Percentiles rank a stretch among this genome's conserved stretches.
phyloP scores from a whole-genome alignment of 164 flowering plant genomes.

The Cinnamomum chago region DNA sequence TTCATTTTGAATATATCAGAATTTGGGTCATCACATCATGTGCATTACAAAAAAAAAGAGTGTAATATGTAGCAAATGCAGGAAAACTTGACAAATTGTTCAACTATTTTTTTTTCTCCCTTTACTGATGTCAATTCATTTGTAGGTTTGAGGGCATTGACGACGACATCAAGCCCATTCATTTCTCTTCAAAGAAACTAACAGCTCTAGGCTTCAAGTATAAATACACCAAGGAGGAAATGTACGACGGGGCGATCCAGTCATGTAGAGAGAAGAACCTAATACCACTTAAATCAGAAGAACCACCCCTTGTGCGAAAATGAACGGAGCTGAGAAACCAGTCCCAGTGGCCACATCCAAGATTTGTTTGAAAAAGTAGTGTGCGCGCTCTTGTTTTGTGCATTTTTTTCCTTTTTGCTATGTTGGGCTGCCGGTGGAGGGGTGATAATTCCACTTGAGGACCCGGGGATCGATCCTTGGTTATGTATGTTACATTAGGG shows the following conservation, averaged over 20 bases:
- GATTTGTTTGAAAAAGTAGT: background rate
- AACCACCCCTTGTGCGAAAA: background rate
- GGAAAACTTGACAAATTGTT: background rate
- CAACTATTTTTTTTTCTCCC: background rate
- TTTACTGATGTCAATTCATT: background rate
- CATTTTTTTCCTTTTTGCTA: too few species aligned
- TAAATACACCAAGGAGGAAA: constrained; percentile 67
- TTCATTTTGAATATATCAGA: background rate
- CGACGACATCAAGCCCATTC: constrained; percentile 31
- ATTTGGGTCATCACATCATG: background rate
- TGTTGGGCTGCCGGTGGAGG: too few species aligned
- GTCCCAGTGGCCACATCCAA: background rate
- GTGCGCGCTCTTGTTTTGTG: background rate
- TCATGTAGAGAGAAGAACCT: constrained; percentile 57
- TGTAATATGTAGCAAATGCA: background rate
- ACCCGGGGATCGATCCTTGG: too few species aligned
- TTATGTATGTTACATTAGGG: too few species aligned
- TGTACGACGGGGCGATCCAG: constrained; percentile 67
- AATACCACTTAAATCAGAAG: constrained; percentile 34
- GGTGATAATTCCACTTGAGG: too few species aligned
- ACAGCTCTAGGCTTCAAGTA: constrained; percentile 52
- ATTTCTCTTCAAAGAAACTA: constrained; percentile 65
- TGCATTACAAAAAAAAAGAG: background rate
- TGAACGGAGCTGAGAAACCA: background rate
- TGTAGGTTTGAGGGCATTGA: constrained; percentile 55